A percentile compares a stretch with the other conserved stretches of the same genome.
Evolutionary conservation across 768 basidiomycete genomes (phyloP).

Genomic region (Lactarius sp.): DNA sequence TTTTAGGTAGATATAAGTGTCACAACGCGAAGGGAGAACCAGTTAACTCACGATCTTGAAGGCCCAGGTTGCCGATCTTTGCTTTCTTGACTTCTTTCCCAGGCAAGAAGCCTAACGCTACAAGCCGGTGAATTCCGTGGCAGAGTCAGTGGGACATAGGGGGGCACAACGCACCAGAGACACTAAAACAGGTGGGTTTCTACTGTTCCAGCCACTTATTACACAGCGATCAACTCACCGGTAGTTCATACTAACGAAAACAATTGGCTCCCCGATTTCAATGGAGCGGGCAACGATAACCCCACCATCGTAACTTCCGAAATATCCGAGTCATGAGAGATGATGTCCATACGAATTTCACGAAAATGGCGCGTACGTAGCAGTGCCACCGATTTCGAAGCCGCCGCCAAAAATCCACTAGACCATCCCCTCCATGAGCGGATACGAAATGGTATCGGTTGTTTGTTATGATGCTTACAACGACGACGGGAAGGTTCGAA

Average conservation of each 20-base stretch:
- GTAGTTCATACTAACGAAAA: conserved; percentile 26
- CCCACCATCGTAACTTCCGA: conserved; percentile 16
- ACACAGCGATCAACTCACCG: conserved; percentile 8
- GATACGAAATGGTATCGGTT: neutral
- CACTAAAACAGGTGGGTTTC: neutral
- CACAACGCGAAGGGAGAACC: neutral
- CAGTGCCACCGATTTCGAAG: conserved; percentile 24
- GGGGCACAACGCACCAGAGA: conserved; percentile 6
- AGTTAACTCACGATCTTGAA: conserved; percentile 22
- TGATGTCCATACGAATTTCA: neutral
- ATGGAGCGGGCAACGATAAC: conserved; percentile 17
- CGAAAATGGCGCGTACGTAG: conserved; percentile 8
- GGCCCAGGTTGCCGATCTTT: conserved; percentile 23
- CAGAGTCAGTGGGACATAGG: neutral
- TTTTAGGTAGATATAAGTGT: conserved; percentile 22
- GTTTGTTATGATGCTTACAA: conserved; percentile 6
- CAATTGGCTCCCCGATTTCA: conserved; percentile 11
- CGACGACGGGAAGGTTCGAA: conserved; percentile 22
- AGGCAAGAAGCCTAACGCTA: conserved; percentile 23
- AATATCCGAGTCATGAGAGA: neutral
- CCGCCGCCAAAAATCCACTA: conserved; percentile 26
- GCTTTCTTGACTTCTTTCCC: conserved; percentile 23
- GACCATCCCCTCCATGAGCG: neutral
- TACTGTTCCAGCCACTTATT: neutral
- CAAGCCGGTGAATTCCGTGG: neutral